Base-by-base conservation (phyloP, 2,329 filamentous ascomycete species). In the Neofusicoccum parvum region DNA sequence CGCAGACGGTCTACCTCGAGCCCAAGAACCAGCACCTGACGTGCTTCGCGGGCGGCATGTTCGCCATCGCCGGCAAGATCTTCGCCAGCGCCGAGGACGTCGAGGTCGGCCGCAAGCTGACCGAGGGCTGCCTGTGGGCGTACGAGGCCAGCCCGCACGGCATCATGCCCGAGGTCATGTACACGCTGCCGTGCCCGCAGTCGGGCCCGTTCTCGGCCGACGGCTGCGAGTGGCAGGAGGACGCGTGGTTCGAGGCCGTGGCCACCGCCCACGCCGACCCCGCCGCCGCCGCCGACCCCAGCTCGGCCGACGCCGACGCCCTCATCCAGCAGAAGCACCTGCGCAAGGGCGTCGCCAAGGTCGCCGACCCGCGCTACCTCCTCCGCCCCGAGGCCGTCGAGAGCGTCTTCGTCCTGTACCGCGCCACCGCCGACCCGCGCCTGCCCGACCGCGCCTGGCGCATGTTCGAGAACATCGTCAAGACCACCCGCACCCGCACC, bases 41-140 rank as follows among this genome's bases (percentile, higher is more conserved):
- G 34, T 89, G 87, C 76, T 89, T 87, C 71, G 80, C 83, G 0
- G 87, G 87, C n/a, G 87, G 86, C 60, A 88, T 88, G 86, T 85
- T 87, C 67, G 86, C 83, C 0, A 73, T 89, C 0, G 87, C 86
- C 27, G 83, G 86, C 53, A 85, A 83, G 70, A 71, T 88, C 1
- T 88, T 88, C 72, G 75, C 80, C 15, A 78, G 83, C 17, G 74
- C 82, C 3, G 75, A 77, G 12, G 86, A 88, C 69, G 76, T 88
- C 67, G 77, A 81, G 0, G 81, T 88, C 62, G 87, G 85, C 11
- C 78, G 80, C 49, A 84, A 86, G 70, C 77, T 89, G 49, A 85
- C 86, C 0, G 82, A 88, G 62, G 85, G 84, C 5, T 89, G 87
- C 71, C 82, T 88, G 15, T 89, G 86, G 86, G 83, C 85, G 1